A percentile compares a stretch with the other conserved stretches of the same genome.
Evolutionary conservation across 2,329 filamentous ascomycete genomes (phyloP).

Genomic region (Ceratocystiopsis sp.): DNA sequence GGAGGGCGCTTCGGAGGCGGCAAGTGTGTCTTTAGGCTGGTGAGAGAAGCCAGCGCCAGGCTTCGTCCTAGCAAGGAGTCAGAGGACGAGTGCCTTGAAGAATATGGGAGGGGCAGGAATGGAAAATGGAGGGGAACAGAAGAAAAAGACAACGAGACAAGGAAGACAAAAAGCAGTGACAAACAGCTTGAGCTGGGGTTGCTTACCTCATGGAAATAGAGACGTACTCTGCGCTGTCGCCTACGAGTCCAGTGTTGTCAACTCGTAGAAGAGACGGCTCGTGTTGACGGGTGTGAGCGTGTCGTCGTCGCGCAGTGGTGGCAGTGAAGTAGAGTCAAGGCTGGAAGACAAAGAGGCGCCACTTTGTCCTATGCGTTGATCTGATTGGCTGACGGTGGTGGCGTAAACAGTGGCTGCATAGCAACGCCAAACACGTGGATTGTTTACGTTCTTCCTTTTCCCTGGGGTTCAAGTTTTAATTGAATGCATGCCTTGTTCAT

Average conservation of each 20-base stretch:
- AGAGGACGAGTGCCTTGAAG: background rate
- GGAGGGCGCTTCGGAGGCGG: constrained; percentile 2
- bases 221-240: too few relatives aligned
- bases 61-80: constrained; percentile 10
- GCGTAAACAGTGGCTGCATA: constrained; percentile 7
- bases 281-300: too few relatives aligned
- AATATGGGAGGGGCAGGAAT: background rate
- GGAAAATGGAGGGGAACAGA: background rate
- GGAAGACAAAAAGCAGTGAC: background rate
- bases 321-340: too few relatives aligned
- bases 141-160: background rate
- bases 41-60: constrained; percentile 12
- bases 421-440: constrained; percentile 3
- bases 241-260: too few relatives aligned
- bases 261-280: too few relatives aligned
- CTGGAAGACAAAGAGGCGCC: background rate
- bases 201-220: too few relatives aligned
- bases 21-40: constrained; percentile 13
- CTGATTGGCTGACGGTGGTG: background rate
- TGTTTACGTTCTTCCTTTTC: too few relatives aligned
- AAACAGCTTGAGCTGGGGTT: background rate
- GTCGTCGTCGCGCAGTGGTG: too few relatives aligned
- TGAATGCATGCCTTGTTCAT: background rate
- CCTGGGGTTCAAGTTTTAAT: too few relatives aligned
- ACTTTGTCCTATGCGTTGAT: background rate